Conservation (phyloP, 345 rosid genomes). For the Euphorbia tirucalli region DNA sequence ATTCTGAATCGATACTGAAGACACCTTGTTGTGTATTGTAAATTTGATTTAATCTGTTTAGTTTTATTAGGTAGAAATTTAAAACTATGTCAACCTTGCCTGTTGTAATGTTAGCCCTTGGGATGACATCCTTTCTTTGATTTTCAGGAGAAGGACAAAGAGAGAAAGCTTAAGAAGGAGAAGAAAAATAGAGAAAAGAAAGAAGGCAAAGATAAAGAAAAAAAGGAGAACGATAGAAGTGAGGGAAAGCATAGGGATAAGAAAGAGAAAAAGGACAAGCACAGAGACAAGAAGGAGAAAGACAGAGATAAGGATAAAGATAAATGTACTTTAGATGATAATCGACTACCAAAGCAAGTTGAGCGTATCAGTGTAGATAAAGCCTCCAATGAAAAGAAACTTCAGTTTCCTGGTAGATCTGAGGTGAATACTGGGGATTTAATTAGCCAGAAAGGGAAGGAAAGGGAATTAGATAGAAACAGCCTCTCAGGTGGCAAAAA, state of each 20-base stretch:
- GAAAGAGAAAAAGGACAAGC: constrained; percentile 48
- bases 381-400: constrained; percentile 33
- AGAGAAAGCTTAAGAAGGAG: constrained; percentile 53
- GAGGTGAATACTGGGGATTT: constrained; percentile 31
- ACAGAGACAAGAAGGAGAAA: constrained; percentile 39
- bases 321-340: constrained; percentile 34
- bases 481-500: constrained; percentile 33
- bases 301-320: constrained; percentile 38
- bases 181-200: constrained; percentile 48
- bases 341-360: constrained; percentile 24
- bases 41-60: no score
- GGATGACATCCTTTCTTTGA: constrained; percentile 2
- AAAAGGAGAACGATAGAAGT: constrained; percentile 43
- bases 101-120: background rate
- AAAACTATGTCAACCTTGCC: no score
- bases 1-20: no score
- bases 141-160: constrained; percentile 51
- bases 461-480: constrained; percentile 29
- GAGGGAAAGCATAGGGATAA: constrained; percentile 50
- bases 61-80: no score
- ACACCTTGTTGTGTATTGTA: no score
- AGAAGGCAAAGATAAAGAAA: constrained; percentile 42
- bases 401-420: constrained; percentile 23
- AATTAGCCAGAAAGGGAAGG: constrained; percentile 28
- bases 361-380: constrained; percentile 34